Percentiles rank a stretch among this genome's conserved stretches.
These are phyloP conservation scores for Anastatica hierochuntica DNA, from an alignment of 345 rosid species.

Conservation along the genomic window DNA sequence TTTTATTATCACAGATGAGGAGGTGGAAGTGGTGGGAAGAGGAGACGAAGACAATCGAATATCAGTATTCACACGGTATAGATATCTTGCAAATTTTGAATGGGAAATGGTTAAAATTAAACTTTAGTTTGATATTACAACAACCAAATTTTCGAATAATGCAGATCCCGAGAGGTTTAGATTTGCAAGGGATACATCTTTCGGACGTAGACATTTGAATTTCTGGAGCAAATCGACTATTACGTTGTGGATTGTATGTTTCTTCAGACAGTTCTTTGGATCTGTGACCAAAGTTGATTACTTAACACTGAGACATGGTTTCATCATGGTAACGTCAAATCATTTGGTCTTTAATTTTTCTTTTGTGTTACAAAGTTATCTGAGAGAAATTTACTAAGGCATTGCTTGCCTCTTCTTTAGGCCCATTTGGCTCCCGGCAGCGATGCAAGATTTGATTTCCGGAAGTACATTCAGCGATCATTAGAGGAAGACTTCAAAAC, in stretches of 20 bases:
- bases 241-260: constrained; percentile 76
- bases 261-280: constrained; percentile 78
- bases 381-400: too few relatives aligned
- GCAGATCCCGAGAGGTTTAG: constrained; percentile 93
- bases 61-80: constrained; percentile 59
- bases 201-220: constrained; percentile 72
- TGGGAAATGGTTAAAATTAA: neutral
- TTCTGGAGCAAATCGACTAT: constrained; percentile 53
- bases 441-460: constrained; percentile 54
- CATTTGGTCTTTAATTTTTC: neutral
- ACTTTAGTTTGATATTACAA: too few relatives aligned
- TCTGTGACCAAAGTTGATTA: constrained; percentile 89
- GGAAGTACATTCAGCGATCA: constrained; percentile 73
- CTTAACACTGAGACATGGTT: constrained; percentile 83
- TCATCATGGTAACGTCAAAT: constrained; percentile 48
- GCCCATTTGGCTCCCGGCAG: constrained; percentile 87
- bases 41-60: constrained; percentile 75
- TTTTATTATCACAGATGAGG: constrained; percentile 45
- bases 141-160: neutral
- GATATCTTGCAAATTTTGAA: neutral
- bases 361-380: neutral
- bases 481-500: constrained; percentile 85
- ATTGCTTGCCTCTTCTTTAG: constrained; percentile 25
- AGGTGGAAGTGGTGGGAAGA: constrained; percentile 85
- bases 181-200: too few relatives aligned